phyloP scores from a whole-genome alignment of 2,329 filamentous ascomycete species.

The Coniochaeta pulveracea region DNA sequence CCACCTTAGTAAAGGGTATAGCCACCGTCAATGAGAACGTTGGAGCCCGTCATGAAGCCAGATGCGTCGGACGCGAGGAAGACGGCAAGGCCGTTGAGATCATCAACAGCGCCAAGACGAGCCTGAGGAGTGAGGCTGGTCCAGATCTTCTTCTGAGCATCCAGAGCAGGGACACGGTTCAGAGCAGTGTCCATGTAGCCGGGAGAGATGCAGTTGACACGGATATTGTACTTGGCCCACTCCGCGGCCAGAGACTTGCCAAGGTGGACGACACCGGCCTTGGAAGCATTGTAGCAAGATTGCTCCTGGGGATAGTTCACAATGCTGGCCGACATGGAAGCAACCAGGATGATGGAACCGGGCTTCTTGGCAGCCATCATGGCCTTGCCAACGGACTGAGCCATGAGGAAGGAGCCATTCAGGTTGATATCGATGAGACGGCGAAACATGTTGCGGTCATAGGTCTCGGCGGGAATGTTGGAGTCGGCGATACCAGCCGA shows the following conservation, averaged over 20 bases:
- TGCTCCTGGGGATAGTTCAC: constrained; percentile 84
- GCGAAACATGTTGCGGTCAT: constrained; percentile 66
- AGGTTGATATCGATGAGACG: constrained; percentile 75
- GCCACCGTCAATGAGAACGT: constrained; percentile 61
- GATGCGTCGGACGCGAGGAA: constrained; percentile 65
- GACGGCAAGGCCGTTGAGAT: constrained; percentile 67
- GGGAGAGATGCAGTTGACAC: constrained; percentile 75
- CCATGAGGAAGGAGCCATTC: constrained; percentile 67
- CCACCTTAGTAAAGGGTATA: constrained; percentile 48
- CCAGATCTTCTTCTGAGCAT: constrained; percentile 78
- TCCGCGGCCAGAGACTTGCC: constrained; percentile 74
- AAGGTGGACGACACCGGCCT: constrained; percentile 68
- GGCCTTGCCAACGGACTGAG: constrained; percentile 57
- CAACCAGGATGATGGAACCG: constrained; percentile 65
- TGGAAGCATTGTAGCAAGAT: constrained; percentile 73
- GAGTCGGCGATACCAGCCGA: constrained; percentile 73
- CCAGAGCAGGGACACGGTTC: constrained; percentile 66
- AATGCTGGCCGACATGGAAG: constrained; percentile 72
- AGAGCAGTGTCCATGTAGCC: constrained; percentile 81
- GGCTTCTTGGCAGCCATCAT: constrained; percentile 65
- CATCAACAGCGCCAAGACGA: constrained; percentile 60
- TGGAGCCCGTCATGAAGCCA: constrained; percentile 66
- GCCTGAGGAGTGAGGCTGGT: constrained; percentile 61
- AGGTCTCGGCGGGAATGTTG: constrained; percentile 72
- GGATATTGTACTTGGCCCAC: constrained; percentile 72